Base-by-base conservation (phyloP, 1,284 basidiomycete genomes). In the Sphagnurus paluster region DNA sequence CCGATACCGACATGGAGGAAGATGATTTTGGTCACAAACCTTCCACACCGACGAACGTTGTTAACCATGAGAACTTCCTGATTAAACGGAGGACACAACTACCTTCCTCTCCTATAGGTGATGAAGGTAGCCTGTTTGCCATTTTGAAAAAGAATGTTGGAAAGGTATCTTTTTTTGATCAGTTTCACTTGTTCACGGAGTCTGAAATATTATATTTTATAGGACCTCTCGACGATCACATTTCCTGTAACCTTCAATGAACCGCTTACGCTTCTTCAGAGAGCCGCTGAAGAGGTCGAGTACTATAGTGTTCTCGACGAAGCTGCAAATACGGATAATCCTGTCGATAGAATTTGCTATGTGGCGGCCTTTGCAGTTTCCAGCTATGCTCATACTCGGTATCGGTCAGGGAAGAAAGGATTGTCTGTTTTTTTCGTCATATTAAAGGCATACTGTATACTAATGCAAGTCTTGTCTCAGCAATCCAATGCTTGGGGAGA, bases 141-240 rank as follows among this genome's bases (percentile, higher is more conserved):
- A 83, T 96, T 48, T 68, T 97, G 42, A 93, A 93, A 70, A 96
- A 94, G 70, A 96, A 93, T 60, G 87, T 97, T 39, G 92, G 92
- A 46, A 94, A 93, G 74, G 90, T 89, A 52, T 16, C 59, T 45
- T 24, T 14, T 11, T 11, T 44, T 17, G n/a, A 13, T 17, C 26
- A 21, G 19, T 2, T 21, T 21, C 14, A 23, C 9, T 19, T 11
- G 21, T 25, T 10, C 8, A 7, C 2, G 8, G n/a, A 25, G 8
- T 16, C 20, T 23, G 20, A 19, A 19, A 42, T 3, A n/a, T 28
- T n/a, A 2, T 28, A 30, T 34, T 9, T 42, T 37, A 14, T 36
- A 93, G 90, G 91, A 94, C 65, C 70, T 94, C n/a, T 85, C 88
- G 9, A 84, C 85, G 34, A 87, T 95, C 29, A 76, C 87, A 1